Conservation (phyloP, 352 stramenopile species). For the Globisporangium orthogonon region DNA sequence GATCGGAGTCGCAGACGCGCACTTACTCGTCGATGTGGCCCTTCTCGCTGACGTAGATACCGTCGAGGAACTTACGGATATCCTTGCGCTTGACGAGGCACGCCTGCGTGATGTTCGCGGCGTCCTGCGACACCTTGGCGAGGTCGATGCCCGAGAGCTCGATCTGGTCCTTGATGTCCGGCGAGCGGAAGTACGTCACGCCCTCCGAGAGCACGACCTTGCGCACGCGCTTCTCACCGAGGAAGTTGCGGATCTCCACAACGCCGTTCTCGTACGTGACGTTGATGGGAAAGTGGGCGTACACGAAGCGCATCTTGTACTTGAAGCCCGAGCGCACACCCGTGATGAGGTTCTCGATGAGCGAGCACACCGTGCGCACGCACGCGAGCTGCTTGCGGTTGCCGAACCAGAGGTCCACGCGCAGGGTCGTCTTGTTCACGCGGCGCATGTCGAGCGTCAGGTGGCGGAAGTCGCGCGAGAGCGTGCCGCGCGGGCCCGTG, state of each 20-base stretch:
- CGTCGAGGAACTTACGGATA: constrained; percentile 99
- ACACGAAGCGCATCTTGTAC: constrained; percentile 99
- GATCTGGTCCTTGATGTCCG: constrained; percentile 99
- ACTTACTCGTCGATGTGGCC: constrained; percentile 63
- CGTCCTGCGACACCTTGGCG: constrained; percentile 92
- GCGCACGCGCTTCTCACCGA: constrained; percentile 98
- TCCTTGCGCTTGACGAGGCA: constrained; percentile 85
- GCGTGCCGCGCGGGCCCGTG: constrained; percentile 92
- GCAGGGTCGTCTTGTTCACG: constrained; percentile 90
- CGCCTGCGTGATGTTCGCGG: constrained; percentile 80
- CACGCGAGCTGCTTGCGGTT: constrained; percentile 98
- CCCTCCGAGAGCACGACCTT: constrained; percentile 91
- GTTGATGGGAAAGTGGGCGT: constrained; percentile 99
- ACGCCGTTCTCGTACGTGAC: constrained; percentile 91
- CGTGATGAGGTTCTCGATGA: constrained; percentile 99
- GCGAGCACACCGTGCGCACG: constrained; percentile 96
- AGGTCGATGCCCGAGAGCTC: constrained; percentile 98
- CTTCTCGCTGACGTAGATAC: constrained; percentile 99
- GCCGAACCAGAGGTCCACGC: constrained; percentile 98
- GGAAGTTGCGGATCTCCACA: constrained; percentile 99
- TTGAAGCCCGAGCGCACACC: constrained; percentile 96
- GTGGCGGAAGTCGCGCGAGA: constrained; percentile 97
- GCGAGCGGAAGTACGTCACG: constrained; percentile 93
- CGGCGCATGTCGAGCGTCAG: constrained; percentile 93
- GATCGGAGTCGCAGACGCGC: background rate